Evolutionary conservation across 2,329 filamentous ascomycete genomes (phyloP).

Genomic region (Epichloe baconii): DNA sequence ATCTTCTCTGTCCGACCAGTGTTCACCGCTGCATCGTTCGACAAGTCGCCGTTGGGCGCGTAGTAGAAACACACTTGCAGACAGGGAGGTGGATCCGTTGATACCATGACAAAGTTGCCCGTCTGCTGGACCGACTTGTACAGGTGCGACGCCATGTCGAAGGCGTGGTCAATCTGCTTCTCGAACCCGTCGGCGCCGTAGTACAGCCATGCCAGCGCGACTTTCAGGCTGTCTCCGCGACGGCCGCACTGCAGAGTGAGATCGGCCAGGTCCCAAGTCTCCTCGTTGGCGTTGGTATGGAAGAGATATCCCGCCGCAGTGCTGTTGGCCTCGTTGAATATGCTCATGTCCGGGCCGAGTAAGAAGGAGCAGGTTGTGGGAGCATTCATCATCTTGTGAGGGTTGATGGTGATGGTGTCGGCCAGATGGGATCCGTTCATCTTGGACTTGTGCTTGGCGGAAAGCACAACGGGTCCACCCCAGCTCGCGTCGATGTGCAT

Average conservation of each 20-base stretch:
- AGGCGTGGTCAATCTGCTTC: conserved; percentile 57
- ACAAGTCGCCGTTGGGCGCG: conserved; percentile 39
- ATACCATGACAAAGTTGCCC: conserved; percentile 56
- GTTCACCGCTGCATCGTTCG: conserved; percentile 29
- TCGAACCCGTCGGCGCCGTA: conserved; percentile 68
- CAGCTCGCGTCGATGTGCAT: conserved; percentile 86
- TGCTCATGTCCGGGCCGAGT: conserved; percentile 58
- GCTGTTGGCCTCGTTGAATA: conserved; percentile 76
- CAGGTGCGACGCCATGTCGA: conserved; percentile 58
- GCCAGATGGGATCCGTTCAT: conserved; percentile 61
- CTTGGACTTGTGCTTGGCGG: conserved; percentile 45
- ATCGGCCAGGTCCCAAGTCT: conserved; percentile 83
- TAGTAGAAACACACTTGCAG: conserved; percentile 94
- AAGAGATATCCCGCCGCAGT: conserved; percentile 79
- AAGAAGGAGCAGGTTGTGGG: conserved; percentile 87
- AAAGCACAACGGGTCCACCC: conserved; percentile 79
- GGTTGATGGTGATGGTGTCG: conserved; percentile 76
- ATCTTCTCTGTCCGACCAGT: conserved; percentile 36
- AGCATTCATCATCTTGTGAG: conserved; percentile 94
- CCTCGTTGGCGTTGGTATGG: conserved; percentile 42
- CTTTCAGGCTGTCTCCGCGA: conserved; percentile 71
- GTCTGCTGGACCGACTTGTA: conserved; percentile 41
- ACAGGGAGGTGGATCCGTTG: conserved; percentile 67
- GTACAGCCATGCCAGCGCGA: conserved; percentile 82
- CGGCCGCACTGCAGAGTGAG: conserved; percentile 88